Evolutionary conservation across 495 filamentous ascomycete species (phyloP).

Genomic region (Tuber indicum): DNA sequence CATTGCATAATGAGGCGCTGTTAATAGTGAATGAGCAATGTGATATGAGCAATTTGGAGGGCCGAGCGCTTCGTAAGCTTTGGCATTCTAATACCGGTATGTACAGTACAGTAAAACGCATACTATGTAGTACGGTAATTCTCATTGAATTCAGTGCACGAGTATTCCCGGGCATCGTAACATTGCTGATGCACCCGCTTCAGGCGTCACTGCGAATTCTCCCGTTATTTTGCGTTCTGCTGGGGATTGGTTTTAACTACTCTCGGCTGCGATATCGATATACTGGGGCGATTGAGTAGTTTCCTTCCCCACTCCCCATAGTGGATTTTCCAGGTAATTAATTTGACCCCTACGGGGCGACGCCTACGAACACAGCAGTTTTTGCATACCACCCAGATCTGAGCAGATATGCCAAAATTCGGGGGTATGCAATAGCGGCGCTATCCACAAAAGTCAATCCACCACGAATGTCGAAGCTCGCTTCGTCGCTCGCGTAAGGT

Average conservation of each 20-base stretch:
- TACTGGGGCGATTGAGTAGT: background rate
- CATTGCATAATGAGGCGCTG: background rate
- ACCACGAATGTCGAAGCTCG: too few relatives aligned
- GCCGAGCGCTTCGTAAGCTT: background rate
- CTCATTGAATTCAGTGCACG: background rate
- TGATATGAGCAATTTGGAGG: background rate
- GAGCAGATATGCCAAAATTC: too few relatives aligned
- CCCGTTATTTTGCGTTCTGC: background rate
- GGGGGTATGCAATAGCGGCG: too few relatives aligned
- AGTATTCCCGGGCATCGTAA: background rate
- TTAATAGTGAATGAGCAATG: background rate
- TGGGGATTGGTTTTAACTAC: background rate
- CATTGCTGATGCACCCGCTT: background rate
- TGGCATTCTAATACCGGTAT: background rate
- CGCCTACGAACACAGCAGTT: too few relatives aligned
- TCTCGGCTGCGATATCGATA: background rate
- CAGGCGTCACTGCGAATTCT: background rate
- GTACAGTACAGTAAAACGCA: background rate
- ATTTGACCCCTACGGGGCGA: background rate
- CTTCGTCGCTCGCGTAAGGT: background rate
- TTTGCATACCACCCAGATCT: too few relatives aligned
- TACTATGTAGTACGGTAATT: background rate
- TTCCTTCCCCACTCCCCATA: background rate
- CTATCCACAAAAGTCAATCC: too few relatives aligned
- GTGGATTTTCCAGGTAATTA: background rate